Evolutionary conservation across 768 basidiomycete species (phyloP), one percentile per base, ranked within the genome.

Genomic region (Boletus barrowsii): DNA sequence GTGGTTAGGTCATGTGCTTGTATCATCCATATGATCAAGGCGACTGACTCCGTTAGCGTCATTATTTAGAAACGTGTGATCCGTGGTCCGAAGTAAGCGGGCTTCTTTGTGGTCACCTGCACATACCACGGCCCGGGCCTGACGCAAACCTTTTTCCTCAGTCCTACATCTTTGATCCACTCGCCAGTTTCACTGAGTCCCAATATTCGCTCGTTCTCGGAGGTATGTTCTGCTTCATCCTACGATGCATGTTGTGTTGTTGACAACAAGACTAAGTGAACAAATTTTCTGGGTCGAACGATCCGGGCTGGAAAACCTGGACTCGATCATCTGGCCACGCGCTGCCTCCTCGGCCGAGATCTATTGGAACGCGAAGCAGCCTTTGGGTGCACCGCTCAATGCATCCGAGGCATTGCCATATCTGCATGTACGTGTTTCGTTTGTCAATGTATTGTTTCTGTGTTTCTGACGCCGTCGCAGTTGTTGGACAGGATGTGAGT

Each of bases 121-220:
- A 29, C 29, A 29, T 29, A 9, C 29, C 35, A 36, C 15, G 35
- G 15, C 15, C 14, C 14, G 5, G 13, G 13, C 35, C 22, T 22
- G 22, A 22, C 3, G 22, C 3, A 3, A 22, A 22, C 22, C 22
- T 22, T 22, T 22, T 22, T 3, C 22, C 22, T 30, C 37, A 79
- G 77, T 59, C 77, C 4, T 79, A 75, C 64, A 75, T 73, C 13
- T 84, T 80, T 61, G 75, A 84, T 62, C 82, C 83, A 9, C 72
- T 75, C 46, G 70, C 68, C 24, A 72, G 73, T 60, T 60, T 83
- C 47, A 72, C 73, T 4, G 62, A 67, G 30, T 50, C 57, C 0
- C 66, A 81, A 42, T 59, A 64, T 13, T 10, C 53, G 3, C 73
- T 78, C 14, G 73, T 83, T 22, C 66, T 81, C 15, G 68, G 68